phyloP scores from a whole-genome alignment of 805 yeast species.

The Hanseniaspora valbyensis region DNA sequence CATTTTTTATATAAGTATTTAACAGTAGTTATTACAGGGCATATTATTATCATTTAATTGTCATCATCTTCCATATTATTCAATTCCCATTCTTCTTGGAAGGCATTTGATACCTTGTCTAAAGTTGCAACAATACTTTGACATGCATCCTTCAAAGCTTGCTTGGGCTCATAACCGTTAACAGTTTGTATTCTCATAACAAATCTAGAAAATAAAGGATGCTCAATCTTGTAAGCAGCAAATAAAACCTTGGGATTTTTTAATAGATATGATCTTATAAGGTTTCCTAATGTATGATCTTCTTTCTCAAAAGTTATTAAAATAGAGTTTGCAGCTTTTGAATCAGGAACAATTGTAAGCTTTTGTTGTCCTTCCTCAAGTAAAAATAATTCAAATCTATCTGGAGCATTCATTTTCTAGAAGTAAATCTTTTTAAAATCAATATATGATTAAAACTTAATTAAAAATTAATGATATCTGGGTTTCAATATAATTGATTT shows the following conservation, averaged over 20 bases:
- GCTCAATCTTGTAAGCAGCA: conserved; percentile 96
- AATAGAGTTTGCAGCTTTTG: conserved; percentile 90
- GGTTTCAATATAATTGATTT: too few relatives aligned
- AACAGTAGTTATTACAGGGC: background rate
- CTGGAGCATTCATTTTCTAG: conserved; percentile 97
- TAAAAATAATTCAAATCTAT: conserved; percentile 90
- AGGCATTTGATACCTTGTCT: conserved; percentile 60
- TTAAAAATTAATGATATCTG: too few relatives aligned
- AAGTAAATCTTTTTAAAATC: too few relatives aligned
- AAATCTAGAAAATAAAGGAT: conserved; percentile 92
- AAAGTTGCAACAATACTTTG: conserved; percentile 69
- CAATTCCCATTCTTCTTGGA: conserved; percentile 86
- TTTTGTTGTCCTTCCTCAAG: conserved; percentile 97
- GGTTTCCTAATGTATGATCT: conserved; percentile 91
- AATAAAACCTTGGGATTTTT: conserved; percentile 82
- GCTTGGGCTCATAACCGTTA: conserved; percentile 85
- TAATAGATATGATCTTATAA: conserved; percentile 74
- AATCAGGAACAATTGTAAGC: conserved; percentile 83
- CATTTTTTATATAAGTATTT: background rate
- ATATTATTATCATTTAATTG: conserved; percentile 19
- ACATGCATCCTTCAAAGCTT: conserved; percentile 85
- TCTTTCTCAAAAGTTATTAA: conserved; percentile 89
- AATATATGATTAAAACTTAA: too few relatives aligned
- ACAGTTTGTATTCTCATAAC: conserved; percentile 91
- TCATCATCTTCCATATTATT: conserved; percentile 51